Conservation (phyloP, 495 filamentous ascomycete species). For the Wilcoxina mikolae region DNA sequence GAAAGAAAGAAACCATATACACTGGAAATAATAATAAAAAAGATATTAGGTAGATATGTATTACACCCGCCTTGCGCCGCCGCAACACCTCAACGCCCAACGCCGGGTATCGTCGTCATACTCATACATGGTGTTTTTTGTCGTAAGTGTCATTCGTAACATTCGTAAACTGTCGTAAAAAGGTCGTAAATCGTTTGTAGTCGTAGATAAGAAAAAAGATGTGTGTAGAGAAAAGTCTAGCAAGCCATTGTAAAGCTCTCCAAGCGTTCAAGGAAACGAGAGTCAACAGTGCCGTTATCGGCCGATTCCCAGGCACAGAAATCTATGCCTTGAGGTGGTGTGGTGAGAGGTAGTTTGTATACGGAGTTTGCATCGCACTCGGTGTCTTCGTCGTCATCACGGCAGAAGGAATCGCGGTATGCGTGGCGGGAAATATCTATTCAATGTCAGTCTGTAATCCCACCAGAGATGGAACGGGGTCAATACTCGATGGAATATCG, state of each 20-base stretch:
- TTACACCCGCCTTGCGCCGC: background rate
- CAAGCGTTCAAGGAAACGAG: background rate
- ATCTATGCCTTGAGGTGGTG: background rate
- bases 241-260: conserved; percentile 4
- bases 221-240: background rate
- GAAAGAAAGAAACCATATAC: background rate
- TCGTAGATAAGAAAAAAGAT: background rate
- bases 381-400: conserved; percentile 14
- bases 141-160: background rate
- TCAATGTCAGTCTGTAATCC: conserved; percentile 4
- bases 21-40: background rate
- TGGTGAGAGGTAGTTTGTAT: background rate
- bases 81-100: background rate
- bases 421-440: conserved; percentile 26
- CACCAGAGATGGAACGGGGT: background rate
- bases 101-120: background rate
- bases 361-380: conserved; percentile 3
- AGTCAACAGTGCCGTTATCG: background rate
- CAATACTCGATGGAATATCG: background rate
- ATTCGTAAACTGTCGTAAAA: background rate
- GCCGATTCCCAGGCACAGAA: background rate
- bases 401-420: conserved; percentile 21
- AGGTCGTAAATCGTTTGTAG: background rate
- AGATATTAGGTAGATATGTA: background rate
- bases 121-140: background rate